Percentiles rank a stretch among this genome's conserved stretches.
phyloP scores from a whole-genome alignment of 805 yeast genomes.

The Candida chauliodis region DNA sequence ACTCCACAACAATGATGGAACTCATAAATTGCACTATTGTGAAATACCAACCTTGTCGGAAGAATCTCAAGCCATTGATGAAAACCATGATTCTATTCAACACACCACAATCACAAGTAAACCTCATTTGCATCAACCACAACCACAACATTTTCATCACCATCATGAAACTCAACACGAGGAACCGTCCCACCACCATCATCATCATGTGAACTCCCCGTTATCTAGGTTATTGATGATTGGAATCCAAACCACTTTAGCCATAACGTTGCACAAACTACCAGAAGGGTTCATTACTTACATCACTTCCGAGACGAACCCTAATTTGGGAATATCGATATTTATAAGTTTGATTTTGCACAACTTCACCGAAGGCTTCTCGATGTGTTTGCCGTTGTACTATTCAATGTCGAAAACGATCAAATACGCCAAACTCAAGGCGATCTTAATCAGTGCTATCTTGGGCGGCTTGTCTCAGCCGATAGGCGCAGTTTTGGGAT shows the following conservation, averaged over 20 bases:
- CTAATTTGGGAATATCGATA: constrained; percentile 67
- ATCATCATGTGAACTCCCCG: constrained; percentile 77
- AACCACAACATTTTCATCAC: constrained; percentile 2
- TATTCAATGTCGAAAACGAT: constrained; percentile 55
- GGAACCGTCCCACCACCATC: constrained; percentile 49
- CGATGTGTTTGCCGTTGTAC: constrained; percentile 87
- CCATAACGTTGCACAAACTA: constrained; percentile 81
- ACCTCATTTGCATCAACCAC: not conserved
- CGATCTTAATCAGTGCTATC: constrained; percentile 60
- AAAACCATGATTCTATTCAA: not conserved
- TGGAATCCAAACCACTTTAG: constrained; percentile 87
- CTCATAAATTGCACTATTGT: constrained; percentile 30
- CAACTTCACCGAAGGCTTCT: constrained; percentile 90
- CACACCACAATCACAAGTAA: not conserved
- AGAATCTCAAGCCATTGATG: constrained; percentile 9
- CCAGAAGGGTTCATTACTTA: constrained; percentile 94
- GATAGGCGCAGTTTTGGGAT: constrained; percentile 77
- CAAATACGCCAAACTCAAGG: constrained; percentile 43
- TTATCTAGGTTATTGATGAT: constrained; percentile 75
- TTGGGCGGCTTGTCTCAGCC: constrained; percentile 89
- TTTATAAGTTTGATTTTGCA: constrained; percentile 84
- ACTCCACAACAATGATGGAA: constrained; percentile 8
- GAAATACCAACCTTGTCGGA: constrained; percentile 28
- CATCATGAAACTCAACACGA: constrained; percentile 16
- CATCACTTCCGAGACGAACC: constrained; percentile 66